Conservation (phyloP, 169 alveolate genomes). For the Neospora caninum region DNA sequence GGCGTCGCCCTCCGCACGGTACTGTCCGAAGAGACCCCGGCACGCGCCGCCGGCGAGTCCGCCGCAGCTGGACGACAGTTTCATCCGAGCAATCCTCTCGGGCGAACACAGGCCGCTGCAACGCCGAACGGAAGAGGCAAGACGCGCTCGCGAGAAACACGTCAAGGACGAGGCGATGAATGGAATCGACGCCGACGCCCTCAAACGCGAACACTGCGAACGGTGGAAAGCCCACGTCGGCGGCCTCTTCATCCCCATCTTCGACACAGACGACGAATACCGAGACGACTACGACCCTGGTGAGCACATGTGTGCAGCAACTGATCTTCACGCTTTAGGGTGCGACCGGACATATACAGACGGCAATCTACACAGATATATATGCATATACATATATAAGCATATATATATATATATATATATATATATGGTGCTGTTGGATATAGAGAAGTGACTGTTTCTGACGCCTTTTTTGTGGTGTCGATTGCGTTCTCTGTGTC, state of each 20-base stretch:
- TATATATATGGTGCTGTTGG: too few relatives aligned
- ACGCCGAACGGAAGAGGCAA: background rate
- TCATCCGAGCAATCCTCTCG: background rate
- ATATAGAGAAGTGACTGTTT: background rate
- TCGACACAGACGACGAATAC: background rate
- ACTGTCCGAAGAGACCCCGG: constrained; percentile 14
- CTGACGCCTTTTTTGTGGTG: background rate
- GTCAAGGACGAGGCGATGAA: background rate
- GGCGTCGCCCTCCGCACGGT: background rate
- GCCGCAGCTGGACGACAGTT: background rate
- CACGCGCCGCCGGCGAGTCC: background rate
- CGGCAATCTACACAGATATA: too few relatives aligned
- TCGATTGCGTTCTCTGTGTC: background rate
- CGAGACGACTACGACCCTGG: constrained; percentile 31
- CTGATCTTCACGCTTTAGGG: too few relatives aligned
- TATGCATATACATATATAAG: too few relatives aligned
- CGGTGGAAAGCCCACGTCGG: background rate
- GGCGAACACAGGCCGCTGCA: background rate
- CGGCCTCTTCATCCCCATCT: background rate
- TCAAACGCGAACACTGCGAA: background rate
- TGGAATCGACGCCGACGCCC: background rate
- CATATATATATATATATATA: too few relatives aligned
- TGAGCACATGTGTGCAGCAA: background rate
- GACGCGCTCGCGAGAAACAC: background rate
- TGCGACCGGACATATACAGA: too few relatives aligned